Conservation (phyloP, 108 stramenopile species). For the Skeletonema costatum region DNA sequence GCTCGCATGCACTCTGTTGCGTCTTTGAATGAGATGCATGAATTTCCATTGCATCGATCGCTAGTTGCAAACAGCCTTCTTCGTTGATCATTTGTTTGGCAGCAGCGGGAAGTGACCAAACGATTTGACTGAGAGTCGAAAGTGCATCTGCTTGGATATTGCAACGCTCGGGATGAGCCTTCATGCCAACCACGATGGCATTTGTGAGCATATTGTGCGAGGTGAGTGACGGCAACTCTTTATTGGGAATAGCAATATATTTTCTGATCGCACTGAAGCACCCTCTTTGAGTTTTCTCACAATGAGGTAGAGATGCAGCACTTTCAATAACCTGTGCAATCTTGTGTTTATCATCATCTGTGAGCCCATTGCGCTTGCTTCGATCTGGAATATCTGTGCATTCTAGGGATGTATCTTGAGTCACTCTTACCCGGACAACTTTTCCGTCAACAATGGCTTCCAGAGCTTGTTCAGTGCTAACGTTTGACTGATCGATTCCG, state of each 20-base stretch:
- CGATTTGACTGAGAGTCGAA: slow-evolving; percentile 21
- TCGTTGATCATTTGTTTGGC: neutral
- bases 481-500: neutral
- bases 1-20: slow-evolving; percentile 12
- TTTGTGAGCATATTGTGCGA: slow-evolving; percentile 3
- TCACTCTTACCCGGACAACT: neutral
- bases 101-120: slow-evolving; percentile 12
- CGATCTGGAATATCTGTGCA: neutral
- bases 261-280: slow-evolving; percentile 14
- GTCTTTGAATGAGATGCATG: slow-evolving; percentile 17
- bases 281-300: slow-evolving; percentile 1
- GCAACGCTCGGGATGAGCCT: slow-evolving; percentile 1
- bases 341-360: neutral
- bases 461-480: neutral
- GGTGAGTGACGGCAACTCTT: neutral
- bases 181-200: slow-evolving; percentile 17
- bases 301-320: neutral
- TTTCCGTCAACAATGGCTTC: neutral
- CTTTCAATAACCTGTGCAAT: neutral
- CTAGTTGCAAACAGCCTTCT: slow-evolving; percentile 21
- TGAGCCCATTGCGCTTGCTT: neutral
- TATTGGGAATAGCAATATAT: slow-evolving; percentile 5
- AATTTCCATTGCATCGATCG: slow-evolving; percentile 17
- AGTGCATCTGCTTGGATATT: slow-evolving; percentile 28
- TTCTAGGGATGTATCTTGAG: neutral